Conservation (phyloP, 2,329 filamentous ascomycete genomes). For the Cladosporium austrohemisphaericum region DNA sequence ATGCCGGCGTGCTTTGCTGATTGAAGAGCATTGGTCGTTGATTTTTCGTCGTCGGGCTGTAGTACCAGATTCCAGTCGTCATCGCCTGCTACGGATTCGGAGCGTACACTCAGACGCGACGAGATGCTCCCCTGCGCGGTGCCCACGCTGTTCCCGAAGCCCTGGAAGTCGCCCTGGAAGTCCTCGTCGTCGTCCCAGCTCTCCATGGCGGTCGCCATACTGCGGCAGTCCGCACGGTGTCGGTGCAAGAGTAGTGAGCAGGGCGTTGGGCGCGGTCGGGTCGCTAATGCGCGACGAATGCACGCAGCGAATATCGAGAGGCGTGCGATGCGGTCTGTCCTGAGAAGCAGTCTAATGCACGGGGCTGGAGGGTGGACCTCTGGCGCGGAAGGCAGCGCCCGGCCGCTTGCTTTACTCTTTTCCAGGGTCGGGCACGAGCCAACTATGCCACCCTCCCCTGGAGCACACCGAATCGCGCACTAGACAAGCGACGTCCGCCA, state of each 20-base stretch:
- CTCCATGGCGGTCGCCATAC: conserved; percentile 65
- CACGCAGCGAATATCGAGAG: conserved; percentile 4
- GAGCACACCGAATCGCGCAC: conserved; percentile 2
- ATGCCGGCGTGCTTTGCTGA: conserved; percentile 87
- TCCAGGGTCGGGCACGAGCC: too few species aligned
- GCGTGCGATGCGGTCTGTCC: conserved; percentile 1
- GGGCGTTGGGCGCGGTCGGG: neutral
- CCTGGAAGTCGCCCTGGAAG: conserved; percentile 63
- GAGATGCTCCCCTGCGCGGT: conserved; percentile 70
- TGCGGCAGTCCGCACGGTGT: neutral
- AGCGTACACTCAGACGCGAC: conserved; percentile 75
- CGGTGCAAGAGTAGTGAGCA: conserved; percentile 1
- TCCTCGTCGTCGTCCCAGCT: conserved; percentile 58
- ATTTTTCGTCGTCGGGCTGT: conserved; percentile 77
- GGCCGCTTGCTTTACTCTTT: too few species aligned
- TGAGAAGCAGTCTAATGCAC: too few species aligned
- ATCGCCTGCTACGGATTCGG: conserved; percentile 68
- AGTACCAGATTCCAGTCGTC: conserved; percentile 87
- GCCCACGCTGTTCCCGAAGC: conserved; percentile 56
- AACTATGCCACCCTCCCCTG: too few species aligned
- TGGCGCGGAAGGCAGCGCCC: too few species aligned
- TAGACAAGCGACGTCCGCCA: neutral
- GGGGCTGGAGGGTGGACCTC: too few species aligned
- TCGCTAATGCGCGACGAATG: conserved; percentile 13
- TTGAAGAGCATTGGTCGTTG: conserved; percentile 79